Conservation (phyloP, 352 stramenopile species). For the Phytophthora colocasiae region DNA sequence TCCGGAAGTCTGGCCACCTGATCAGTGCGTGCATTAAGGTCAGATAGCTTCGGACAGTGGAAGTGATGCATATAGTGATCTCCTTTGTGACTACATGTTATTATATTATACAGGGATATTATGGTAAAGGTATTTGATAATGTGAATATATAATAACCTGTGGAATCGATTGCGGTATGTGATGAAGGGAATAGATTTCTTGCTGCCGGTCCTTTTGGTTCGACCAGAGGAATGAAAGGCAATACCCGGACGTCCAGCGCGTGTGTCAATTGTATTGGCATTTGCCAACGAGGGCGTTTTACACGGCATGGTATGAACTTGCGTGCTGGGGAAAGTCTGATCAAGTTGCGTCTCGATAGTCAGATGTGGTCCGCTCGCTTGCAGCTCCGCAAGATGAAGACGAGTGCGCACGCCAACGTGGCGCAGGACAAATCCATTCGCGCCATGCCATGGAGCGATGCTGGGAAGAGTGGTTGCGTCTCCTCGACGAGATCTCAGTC, state of each 20-base stretch:
- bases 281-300: background rate
- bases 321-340: background rate
- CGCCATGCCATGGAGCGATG: constrained; percentile 14
- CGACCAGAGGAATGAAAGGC: background rate
- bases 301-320: background rate
- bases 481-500: background rate
- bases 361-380: constrained; percentile 17
- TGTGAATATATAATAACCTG: background rate
- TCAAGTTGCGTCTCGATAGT: constrained; percentile 1
- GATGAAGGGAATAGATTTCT: background rate
- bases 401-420: background rate
- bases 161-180: background rate
- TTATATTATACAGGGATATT: background rate
- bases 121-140: too few relatives aligned
- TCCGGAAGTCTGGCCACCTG: constrained; percentile 1
- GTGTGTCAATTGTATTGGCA: constrained; percentile 4
- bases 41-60: constrained; percentile 28
- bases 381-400: constrained; percentile 5
- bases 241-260: background rate
- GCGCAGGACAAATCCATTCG: constrained; percentile 9
- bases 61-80: constrained; percentile 6
- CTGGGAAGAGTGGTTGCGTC: constrained; percentile 7
- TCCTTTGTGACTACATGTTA: background rate
- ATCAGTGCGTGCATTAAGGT: constrained; percentile 1
- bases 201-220: constrained; percentile 2